A percentile compares a stretch with the other conserved stretches of the same genome.
These are phyloP conservation scores for Geranium rotundifolium DNA, from an alignment of 345 rosid genomes.

Conservation along the genomic window DNA sequence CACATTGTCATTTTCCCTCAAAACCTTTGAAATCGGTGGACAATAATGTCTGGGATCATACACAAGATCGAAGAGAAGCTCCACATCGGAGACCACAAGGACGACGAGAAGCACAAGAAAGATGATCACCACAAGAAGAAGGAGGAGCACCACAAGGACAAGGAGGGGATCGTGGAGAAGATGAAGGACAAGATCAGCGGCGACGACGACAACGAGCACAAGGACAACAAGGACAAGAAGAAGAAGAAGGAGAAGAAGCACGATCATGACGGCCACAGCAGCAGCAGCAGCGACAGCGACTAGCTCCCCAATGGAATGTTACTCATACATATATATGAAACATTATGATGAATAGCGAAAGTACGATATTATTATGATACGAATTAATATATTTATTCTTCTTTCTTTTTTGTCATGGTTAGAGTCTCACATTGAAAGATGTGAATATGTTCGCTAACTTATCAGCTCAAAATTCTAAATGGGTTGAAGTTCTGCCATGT, in stretches of 20 bases:
- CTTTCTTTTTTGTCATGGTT: too few relatives aligned
- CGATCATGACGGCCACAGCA: neutral
- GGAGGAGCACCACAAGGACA: neutral
- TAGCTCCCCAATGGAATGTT: neutral
- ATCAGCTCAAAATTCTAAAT: too few relatives aligned
- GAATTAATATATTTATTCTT: too few relatives aligned
- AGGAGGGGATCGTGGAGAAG: neutral
- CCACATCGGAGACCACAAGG: conserved; percentile 1
- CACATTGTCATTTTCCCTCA: too few relatives aligned
- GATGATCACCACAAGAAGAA: neutral
- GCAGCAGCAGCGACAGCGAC: conserved; percentile 2
- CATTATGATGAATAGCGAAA: too few relatives aligned
- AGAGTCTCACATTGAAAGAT: too few relatives aligned
- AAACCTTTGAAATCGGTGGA: too few relatives aligned
- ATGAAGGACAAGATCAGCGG: neutral
- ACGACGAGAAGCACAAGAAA: neutral
- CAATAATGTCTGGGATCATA: neutral
- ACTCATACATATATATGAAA: too few relatives aligned
- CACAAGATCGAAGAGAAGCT: conserved; percentile 3
- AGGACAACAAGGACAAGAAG: neutral
- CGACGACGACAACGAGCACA: neutral
- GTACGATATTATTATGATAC: too few relatives aligned
- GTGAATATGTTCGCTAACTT: too few relatives aligned
- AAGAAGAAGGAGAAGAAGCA: conserved; percentile 1
- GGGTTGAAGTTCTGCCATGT: too few relatives aligned